A percentile compares a stretch with the other conserved stretches of the same genome.
Conservation (phyloP, 2,329 filamentous ascomycete species). For the Aspergillus cejpii region DNA sequence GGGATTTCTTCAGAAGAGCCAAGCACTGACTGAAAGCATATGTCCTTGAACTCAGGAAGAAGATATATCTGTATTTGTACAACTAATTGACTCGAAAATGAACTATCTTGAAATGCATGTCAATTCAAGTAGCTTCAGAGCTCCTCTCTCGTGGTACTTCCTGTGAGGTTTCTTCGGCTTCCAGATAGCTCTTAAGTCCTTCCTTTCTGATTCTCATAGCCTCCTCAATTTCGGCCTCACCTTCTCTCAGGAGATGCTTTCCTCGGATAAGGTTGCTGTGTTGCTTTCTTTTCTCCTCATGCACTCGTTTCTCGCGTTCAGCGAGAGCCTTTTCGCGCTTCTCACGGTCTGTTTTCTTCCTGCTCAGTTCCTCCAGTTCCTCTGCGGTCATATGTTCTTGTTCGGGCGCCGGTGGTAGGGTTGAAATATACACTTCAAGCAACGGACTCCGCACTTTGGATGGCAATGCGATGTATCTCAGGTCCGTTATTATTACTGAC, state of each 20-base stretch:
- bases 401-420: conserved; percentile 36
- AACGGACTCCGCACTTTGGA: conserved; percentile 36
- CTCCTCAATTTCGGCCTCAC: conserved; percentile 40
- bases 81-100: neutral
- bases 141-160: conserved; percentile 5
- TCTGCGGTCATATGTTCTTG: conserved; percentile 32
- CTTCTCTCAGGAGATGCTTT: conserved; percentile 39
- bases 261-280: conserved; percentile 36
- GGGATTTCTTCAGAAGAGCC: neutral
- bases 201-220: conserved; percentile 41
- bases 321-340: conserved; percentile 41
- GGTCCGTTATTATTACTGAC: conserved; percentile 37
- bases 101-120: neutral
- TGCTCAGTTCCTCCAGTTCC: conserved; percentile 33
- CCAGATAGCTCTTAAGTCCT: conserved; percentile 39
- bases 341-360: conserved; percentile 36
- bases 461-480: conserved; percentile 41
- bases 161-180: conserved; percentile 18
- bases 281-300: conserved; percentile 40
- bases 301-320: conserved; percentile 39
- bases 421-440: conserved; percentile 41
- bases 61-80: neutral
- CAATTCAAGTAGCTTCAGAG: conserved; percentile 1
- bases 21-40: neutral
- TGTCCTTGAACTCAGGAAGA: neutral